A percentile compares a stretch with the other conserved stretches of the same genome.
phyloP scores from a whole-genome alignment of 257 asterid genomes.

The Thymus quinquecostatus region DNA sequence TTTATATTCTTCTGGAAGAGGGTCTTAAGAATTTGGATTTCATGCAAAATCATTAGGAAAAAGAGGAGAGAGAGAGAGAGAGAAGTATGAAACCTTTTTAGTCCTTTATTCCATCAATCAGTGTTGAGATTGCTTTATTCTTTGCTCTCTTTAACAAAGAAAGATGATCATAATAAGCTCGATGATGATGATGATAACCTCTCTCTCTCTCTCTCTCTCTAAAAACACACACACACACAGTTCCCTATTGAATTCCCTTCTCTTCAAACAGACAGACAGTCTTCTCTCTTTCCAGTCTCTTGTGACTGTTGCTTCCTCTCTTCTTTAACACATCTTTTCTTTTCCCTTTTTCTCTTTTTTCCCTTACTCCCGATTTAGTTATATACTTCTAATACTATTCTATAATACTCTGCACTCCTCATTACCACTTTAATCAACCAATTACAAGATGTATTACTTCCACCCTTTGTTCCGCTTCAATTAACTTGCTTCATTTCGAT shows the following conservation, averaged over 20 bases:
- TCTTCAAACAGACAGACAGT: conserved; percentile 78
- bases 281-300: conserved; percentile 54
- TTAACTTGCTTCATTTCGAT: no score
- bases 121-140: conserved; percentile 64
- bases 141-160: conserved; percentile 46
- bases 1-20: conserved; percentile 15
- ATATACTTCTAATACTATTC: neutral
- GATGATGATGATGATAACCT: neutral
- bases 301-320: conserved; percentile 32
- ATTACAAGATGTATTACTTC: no score
- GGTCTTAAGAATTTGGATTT: conserved; percentile 35
- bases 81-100: conserved; percentile 35
- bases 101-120: conserved; percentile 67
- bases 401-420: conserved; percentile 16
- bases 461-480: no score
- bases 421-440: neutral
- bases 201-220: neutral
- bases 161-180: conserved; percentile 29
- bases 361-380: conserved; percentile 48
- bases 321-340: conserved; percentile 45
- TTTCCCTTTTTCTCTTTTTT: conserved; percentile 53
- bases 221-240: conserved; percentile 35
- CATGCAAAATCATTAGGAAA: conserved; percentile 36
- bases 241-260: conserved; percentile 61
- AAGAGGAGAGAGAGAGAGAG: conserved; percentile 1